phyloP scores from a whole-genome alignment of 2,329 filamentous ascomycete genomes.

The Talaromyces sp. region DNA sequence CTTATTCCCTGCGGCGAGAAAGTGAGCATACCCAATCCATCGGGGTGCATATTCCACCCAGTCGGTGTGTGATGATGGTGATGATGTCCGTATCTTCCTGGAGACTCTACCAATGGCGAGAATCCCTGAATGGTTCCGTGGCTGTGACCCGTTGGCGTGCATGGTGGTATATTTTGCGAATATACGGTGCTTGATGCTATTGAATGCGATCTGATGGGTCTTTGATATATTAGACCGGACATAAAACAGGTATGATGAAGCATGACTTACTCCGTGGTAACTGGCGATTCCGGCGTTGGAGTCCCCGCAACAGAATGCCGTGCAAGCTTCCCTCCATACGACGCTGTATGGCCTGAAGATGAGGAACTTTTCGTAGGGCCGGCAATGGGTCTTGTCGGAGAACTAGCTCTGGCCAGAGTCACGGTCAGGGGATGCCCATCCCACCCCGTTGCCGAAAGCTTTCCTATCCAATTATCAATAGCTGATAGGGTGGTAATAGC shows the following conservation, averaged over 20 bases:
- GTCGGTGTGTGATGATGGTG: neutral
- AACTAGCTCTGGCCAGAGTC: slow-evolving; percentile 39
- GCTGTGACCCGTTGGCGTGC: neutral
- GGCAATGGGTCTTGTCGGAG: slow-evolving; percentile 41
- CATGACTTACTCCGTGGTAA: slow-evolving; percentile 34
- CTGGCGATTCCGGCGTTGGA: slow-evolving; percentile 31
- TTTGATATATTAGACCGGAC: neutral
- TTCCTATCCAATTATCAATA: slow-evolving; percentile 27
- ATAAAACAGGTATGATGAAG: neutral
- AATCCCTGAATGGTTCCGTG: neutral
- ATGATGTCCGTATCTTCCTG: neutral
- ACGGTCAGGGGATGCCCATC: slow-evolving; percentile 43
- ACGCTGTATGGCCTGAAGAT: neutral
- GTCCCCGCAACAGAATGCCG: slow-evolving; percentile 27
- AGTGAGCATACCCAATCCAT: neutral
- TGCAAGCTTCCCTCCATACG: slow-evolving; percentile 23
- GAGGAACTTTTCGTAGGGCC: slow-evolving; percentile 40
- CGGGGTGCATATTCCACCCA: neutral
- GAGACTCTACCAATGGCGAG: neutral
- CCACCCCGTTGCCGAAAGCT: slow-evolving; percentile 42
- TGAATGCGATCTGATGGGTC: neutral
- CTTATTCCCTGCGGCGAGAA: neutral
- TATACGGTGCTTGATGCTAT: neutral
- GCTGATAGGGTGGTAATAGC: neutral
- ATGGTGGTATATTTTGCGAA: neutral